Percentiles rank a stretch among this genome's conserved stretches.
Evolutionary conservation across 2,329 filamentous ascomycete species (phyloP).

Genomic region (Xylariaceae sp.): DNA sequence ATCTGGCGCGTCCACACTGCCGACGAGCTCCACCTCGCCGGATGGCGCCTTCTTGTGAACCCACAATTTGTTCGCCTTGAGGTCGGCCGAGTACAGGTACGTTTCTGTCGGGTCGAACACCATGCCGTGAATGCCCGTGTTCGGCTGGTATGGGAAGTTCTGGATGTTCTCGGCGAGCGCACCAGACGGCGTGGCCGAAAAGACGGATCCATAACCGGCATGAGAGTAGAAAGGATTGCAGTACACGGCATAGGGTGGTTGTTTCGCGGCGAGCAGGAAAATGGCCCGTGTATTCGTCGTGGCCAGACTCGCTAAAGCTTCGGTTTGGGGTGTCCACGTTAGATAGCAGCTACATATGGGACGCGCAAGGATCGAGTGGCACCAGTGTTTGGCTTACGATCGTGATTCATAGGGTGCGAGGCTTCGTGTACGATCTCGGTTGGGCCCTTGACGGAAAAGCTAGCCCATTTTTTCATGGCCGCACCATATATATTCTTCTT

Average conservation of each 20-base stretch:
- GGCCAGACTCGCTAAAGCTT: conserved; percentile 63
- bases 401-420: conserved; percentile 70
- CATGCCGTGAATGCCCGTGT: conserved; percentile 76
- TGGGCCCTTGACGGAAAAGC: conserved; percentile 70
- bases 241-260: conserved; percentile 78
- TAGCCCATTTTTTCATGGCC: conserved; percentile 91
- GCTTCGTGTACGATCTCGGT: conserved; percentile 70
- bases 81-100: conserved; percentile 75
- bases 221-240: conserved; percentile 88
- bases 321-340: conserved; percentile 13
- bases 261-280: conserved; percentile 75
- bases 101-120: conserved; percentile 70
- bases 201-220: conserved; percentile 77
- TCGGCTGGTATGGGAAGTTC: conserved; percentile 66
- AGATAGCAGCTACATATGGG: conserved; percentile 5
- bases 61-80: conserved; percentile 78
- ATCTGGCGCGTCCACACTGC: conserved; percentile 66
- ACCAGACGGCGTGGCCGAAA: conserved; percentile 56
- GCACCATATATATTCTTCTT: conserved; percentile 85
- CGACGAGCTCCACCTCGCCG: conserved; percentile 64
- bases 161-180: conserved; percentile 62
- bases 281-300: conserved; percentile 83
- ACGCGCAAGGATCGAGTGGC: conserved; percentile 12
- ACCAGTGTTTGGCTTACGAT: conserved; percentile 52
- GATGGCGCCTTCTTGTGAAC: conserved; percentile 66